Evolutionary conservation across 495 filamentous ascomycete species (phyloP), one percentile per base, ranked within the genome.

Genomic region (Penicillium bialowiezense): DNA sequence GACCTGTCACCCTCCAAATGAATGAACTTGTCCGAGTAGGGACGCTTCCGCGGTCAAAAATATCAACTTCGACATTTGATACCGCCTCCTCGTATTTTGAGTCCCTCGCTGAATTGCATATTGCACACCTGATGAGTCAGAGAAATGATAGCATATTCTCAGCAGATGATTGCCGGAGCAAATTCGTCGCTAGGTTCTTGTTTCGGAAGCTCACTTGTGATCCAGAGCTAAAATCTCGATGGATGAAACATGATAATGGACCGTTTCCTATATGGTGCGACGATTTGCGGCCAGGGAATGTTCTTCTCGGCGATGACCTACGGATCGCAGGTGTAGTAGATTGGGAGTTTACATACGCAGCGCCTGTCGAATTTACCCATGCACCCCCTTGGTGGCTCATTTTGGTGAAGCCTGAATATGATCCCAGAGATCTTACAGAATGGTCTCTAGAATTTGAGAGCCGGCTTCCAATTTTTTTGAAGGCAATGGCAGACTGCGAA

Each of bases 161-260:
- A 0, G 66, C 60, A 24, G 69, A 74, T 19, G 72, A 75, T 44
- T 67, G 60, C 40, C 58, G 67, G 23, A 64, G 63, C 31, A 74
- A 68, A 38, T 74, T 71, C 26, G 60, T 72, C 1, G 68, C 71
- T 7, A 64, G 72, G 37, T 60, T 59, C 14, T 46, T 73, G 1
- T 70, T 70, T 45, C 60, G 60, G 19, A 61, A 52, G 23, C 48
- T 71, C 10, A 62, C 58, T 10, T 52, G 52, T 3, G 56, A 65
- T 19, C 50, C 56, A 32, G 55, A 54, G 3, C 51, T 59, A 20
- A 41, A 35, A 1, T 7, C 46, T 10, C 21, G 18, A 14, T 41
- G 38, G 38, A 5, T 13, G 12, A 37, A 18, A 9, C 14, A 23
- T 14, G 50, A 62, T 5, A 41, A 37, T 12, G 63, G 58, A 3